These are phyloP conservation scores for Obelidium mucronatum DNA, from an alignment of 192 early-diverging fungal species.

Conservation along the genomic window DNA sequence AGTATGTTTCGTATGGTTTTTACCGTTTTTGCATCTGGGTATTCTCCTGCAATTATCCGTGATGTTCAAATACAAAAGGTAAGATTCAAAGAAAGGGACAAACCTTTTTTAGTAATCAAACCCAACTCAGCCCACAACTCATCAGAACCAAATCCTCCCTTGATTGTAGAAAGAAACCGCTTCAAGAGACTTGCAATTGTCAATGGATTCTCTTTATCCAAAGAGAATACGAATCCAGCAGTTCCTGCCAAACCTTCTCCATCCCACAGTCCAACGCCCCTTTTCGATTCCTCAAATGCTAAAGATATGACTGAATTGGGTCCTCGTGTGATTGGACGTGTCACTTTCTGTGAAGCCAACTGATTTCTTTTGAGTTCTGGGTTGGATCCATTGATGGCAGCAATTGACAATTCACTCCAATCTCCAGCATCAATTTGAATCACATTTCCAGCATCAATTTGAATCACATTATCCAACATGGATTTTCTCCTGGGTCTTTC, in stretches of 20 bases:
- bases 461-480: neutral
- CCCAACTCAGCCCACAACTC: constrained; percentile 32
- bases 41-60: neutral
- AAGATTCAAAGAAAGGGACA: neutral
- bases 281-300: neutral
- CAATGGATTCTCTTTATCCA: constrained; percentile 19
- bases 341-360: neutral
- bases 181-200: constrained; percentile 35
- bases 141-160: constrained; percentile 29
- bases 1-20: neutral
- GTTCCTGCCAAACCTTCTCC: constrained; percentile 3
- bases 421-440: neutral
- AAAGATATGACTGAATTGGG: neutral
- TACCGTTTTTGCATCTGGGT: neutral
- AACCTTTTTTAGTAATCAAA: constrained; percentile 7
- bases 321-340: neutral
- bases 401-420: neutral
- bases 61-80: neutral
- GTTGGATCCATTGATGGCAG: neutral
- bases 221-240: constrained; percentile 9
- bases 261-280: constrained; percentile 9
- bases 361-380: neutral
- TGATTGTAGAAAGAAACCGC: constrained; percentile 21
- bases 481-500: neutral
- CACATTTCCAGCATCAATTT: neutral